Base-by-base conservation (phyloP, 352 stramenopile genomes). In the Poterioochromonas sp. region DNA sequence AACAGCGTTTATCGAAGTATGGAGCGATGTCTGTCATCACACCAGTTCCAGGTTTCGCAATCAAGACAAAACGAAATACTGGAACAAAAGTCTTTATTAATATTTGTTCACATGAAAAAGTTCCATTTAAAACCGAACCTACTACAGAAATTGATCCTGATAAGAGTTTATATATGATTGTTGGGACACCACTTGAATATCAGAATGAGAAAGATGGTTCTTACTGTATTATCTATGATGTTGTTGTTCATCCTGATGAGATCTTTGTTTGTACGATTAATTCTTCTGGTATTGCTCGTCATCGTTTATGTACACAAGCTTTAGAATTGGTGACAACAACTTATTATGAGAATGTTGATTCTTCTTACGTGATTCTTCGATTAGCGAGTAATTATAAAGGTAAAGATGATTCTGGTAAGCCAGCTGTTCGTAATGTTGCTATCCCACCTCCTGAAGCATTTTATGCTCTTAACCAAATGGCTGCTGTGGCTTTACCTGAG, bases 61-160 rank as follows among this genome's bases (percentile, higher is more conserved):
- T 71, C 12, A 71, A 71, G 32, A 71, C 62, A 29, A 71, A 71
- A n/a, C 15, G 62, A 47, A 43, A 11, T 41, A 15, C 5, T 29
- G 15, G 18, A 12, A 71, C 34, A n/a, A 71, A 71, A 71, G 26
- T 71, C 11, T 71, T 71, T 29, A n/a, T 71, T 29, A 71, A 71
- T 47, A n/a, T 71, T 47, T 71, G 62, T 43, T n/a, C 29, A 8
- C 39, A 41, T 47, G 2, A 8, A 29, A 5, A 22, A 47, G 34
- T 71, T 15, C 62, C 62, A 15, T 47, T 35, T 22, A 71, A 71
- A 44, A 44, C 62, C 20, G 58, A 68, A 39, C 12, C 12, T 32
- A 40, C 58, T 39, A 68, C 12, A 18, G 3, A 5, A 32, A 44
- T 44, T 29, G 62, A 71, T 43, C 11, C 11, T n/a, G 2, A 71